Evolutionary conservation across 306 rosid species (phyloP).

Genomic region (Prunus dulcis): DNA sequence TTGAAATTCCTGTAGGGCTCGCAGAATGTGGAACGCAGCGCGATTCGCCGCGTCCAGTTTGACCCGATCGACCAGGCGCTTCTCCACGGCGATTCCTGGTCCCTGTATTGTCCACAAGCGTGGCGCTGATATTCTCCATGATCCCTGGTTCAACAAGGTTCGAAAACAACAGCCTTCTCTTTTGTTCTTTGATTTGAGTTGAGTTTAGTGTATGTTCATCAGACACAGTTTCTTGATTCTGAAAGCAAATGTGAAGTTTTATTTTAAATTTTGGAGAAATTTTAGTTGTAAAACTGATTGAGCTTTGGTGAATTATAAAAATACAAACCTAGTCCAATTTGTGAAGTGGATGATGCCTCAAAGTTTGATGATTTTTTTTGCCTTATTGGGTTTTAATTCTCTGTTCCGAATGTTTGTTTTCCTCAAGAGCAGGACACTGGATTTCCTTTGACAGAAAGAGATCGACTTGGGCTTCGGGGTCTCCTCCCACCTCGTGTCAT

Average conservation of each 20-base stretch:
- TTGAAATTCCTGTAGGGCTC: not conserved
- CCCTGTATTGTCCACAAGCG: slow-evolving; percentile 97
- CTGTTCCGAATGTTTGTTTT: slow-evolving; percentile 8
- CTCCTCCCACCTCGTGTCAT: slow-evolving; percentile 97
- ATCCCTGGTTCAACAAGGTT: slow-evolving; percentile 99
- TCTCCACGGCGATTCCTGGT: slow-evolving; percentile 82
- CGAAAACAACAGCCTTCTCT: not conserved
- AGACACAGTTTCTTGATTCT: not conserved
- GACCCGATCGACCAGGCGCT: slow-evolving; percentile 53
- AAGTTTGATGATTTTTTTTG: not conserved
- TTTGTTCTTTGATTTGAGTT: not conserved
- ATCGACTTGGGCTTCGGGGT: slow-evolving; percentile 95
- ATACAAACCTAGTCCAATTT: not conserved
- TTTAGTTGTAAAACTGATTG: not conserved
- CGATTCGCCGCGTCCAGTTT: slow-evolving; percentile 60
- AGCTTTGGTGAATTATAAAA: not conserved
- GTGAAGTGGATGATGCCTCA: not conserved
- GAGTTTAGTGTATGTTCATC: not conserved
- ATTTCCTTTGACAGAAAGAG: slow-evolving; percentile 91
- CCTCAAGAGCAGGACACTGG: slow-evolving; percentile 83
- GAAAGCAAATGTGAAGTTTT: not conserved
- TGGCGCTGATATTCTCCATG: slow-evolving; percentile 97
- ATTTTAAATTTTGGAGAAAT: not conserved
- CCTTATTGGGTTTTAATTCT: not conserved
- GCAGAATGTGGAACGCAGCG: slow-evolving; percentile 71